Base-by-base conservation (phyloP, 208 protist genomes). In the Wallacemonas collosoma region DNA sequence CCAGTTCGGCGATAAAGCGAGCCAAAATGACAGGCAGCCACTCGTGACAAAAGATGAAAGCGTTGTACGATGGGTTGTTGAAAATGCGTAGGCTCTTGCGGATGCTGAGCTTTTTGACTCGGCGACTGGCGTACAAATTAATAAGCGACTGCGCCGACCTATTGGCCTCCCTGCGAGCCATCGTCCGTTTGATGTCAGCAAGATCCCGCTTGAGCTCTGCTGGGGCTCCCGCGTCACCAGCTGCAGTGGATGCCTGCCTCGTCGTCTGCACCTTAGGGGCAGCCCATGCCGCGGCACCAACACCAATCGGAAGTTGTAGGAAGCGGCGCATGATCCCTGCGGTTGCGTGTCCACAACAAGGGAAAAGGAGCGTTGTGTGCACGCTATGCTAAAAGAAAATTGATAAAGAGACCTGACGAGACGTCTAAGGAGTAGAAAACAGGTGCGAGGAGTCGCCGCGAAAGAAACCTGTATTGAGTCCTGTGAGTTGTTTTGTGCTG, bases 1-100 rank as follows among this genome's bases (percentile, higher is more conserved):
- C 83, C n/a, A 97, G 80, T 40, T 71, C 77, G 2, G 39, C 76
- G 36, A 96, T 90, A 9, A 89, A 81, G 41, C 90, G 79, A 11
- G 91, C 81, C 45, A 97, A 73, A 12, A 95, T 76, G 39, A 95
- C 81, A 6, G 95, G 95, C 8, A 98, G 82, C 61, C 93, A 83
- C 47, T 86, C 70, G 68, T 96, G 91, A 51, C 91, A 94, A 70
- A 93, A 96, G 53, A 96, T 86, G 8, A 79, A 74, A 7, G 86
- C 60, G 54, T 87, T 62, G 17, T 77, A 85, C 11, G 74, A 69
- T 3, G 71, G 58, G 62, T 82, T 71, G 40, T 79, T 71, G 50
- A 89, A 91, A 68, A 91, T 79, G 51, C 43, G 60, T 39, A 91
- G 41, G 36, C 80, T 82, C 8, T 63, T 71, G 43, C 82, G 80